Evolutionary conservation across 1,284 basidiomycete genomes (phyloP).

Genomic region (Boletus austroedulis): DNA sequence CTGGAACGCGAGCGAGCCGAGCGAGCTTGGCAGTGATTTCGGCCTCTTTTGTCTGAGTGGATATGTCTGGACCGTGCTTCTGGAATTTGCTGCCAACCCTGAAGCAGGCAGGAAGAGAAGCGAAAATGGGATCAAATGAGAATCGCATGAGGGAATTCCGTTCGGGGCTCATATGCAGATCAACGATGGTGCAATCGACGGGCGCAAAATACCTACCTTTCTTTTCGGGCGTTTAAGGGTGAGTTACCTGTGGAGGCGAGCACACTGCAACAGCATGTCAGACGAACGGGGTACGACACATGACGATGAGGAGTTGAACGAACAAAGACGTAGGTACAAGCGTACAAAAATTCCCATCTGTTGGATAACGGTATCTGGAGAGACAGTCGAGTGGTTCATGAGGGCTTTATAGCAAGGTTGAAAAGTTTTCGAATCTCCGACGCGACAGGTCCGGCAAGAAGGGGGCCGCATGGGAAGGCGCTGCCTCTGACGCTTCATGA

Average conservation of each 20-base stretch:
- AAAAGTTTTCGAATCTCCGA: conserved; percentile 30
- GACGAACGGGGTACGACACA: neutral
- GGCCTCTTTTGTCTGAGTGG: conserved; percentile 21
- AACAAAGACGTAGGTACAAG: conserved; percentile 31
- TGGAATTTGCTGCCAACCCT: conserved; percentile 17
- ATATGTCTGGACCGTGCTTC: conserved; percentile 34
- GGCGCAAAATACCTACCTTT: conserved; percentile 15
- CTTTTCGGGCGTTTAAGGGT: conserved; percentile 29
- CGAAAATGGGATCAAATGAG: conserved; percentile 20
- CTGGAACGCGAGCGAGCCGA: conserved; percentile 28
- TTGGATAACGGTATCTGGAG: conserved; percentile 31
- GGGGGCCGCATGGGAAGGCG: conserved; percentile 15
- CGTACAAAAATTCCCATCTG: conserved; percentile 37
- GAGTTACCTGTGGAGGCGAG: conserved; percentile 32
- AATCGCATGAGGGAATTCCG: conserved; percentile 22
- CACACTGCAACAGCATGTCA: conserved; percentile 22
- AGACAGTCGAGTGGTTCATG: neutral
- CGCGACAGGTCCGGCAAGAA: conserved; percentile 22
- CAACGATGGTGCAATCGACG: neutral
- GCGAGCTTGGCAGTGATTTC: conserved; percentile 25
- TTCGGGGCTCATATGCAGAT: conserved; percentile 16
- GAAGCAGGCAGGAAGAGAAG: conserved; percentile 27
- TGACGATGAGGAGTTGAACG: conserved; percentile 10
- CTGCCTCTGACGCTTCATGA: neutral
- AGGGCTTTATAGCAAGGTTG: conserved; percentile 28